These are phyloP conservation scores for Corymbia citriodora DNA, from an alignment of 441 rosid genomes.

Conservation along the genomic window DNA sequence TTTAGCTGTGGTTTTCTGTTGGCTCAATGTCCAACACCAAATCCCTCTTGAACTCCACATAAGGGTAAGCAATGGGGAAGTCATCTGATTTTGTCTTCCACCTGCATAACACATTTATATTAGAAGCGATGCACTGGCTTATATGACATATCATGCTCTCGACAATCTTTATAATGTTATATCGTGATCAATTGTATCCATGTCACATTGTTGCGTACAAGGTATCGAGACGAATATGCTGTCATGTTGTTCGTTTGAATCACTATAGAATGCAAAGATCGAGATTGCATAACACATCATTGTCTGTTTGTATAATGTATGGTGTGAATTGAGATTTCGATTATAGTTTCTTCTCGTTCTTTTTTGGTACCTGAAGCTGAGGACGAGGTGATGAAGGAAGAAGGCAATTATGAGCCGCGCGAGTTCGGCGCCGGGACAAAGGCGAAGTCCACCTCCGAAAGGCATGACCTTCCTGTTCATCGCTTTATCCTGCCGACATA, in stretches of 20 bases:
- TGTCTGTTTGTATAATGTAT: slow-evolving; percentile 1
- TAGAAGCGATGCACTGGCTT: not conserved
- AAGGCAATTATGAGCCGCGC: slow-evolving; percentile 62
- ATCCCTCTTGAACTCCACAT: slow-evolving; percentile 61
- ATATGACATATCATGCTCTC: not conserved
- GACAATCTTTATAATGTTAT: not conserved
- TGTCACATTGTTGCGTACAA: not conserved
- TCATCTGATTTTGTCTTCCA: slow-evolving; percentile 70
- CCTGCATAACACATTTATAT: slow-evolving; percentile 17
- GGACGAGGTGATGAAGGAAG: slow-evolving; percentile 89
- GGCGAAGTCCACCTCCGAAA: slow-evolving; percentile 79
- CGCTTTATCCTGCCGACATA: slow-evolving; percentile 11
- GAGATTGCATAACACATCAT: not conserved
- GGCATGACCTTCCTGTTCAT: slow-evolving; percentile 52
- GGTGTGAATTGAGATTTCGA: not conserved
- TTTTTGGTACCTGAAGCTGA: slow-evolving; percentile 42
- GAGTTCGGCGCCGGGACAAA: slow-evolving; percentile 82
- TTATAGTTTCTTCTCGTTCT: too few relatives aligned
- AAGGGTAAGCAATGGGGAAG: slow-evolving; percentile 72
- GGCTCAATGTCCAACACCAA: slow-evolving; percentile 54
- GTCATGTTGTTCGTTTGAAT: not conserved
- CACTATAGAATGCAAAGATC: not conserved
- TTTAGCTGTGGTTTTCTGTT: not conserved
- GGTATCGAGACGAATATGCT: not conserved
- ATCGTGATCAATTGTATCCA: not conserved